These are phyloP conservation scores for Aspergillus caelatus DNA, from an alignment of 2,329 filamentous ascomycete genomes.

Conservation along the genomic window DNA sequence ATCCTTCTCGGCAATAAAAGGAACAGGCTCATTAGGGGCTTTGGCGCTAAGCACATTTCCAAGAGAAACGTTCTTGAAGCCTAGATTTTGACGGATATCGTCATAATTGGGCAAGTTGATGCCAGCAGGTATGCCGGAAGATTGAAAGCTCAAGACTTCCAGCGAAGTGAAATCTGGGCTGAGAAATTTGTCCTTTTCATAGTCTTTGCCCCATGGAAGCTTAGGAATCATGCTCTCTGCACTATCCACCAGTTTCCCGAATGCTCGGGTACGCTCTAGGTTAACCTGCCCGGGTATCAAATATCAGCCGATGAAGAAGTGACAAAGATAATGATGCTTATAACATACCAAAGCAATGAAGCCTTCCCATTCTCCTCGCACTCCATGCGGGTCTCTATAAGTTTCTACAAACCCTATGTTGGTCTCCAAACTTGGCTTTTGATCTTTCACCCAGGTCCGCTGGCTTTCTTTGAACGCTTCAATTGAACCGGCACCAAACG, in stretches of 20 bases:
- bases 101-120: slow-evolving; percentile 63
- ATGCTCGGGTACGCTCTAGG: slow-evolving; percentile 84
- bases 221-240: slow-evolving; percentile 84
- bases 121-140: slow-evolving; percentile 63
- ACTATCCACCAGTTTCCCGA: slow-evolving; percentile 78
- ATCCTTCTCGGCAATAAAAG: slow-evolving; percentile 81
- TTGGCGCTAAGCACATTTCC: slow-evolving; percentile 93
- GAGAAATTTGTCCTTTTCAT: slow-evolving; percentile 95
- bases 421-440: slow-evolving; percentile 76
- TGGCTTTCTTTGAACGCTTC: slow-evolving; percentile 80
- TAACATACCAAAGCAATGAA: slow-evolving; percentile 66
- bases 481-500: slow-evolving; percentile 74
- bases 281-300: slow-evolving; percentile 60
- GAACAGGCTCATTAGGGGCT: slow-evolving; percentile 87
- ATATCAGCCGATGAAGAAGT: slow-evolving; percentile 34
- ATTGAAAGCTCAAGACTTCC: slow-evolving; percentile 82
- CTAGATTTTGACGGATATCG: slow-evolving; percentile 62
- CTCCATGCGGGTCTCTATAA: slow-evolving; percentile 79
- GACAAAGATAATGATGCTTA: neutral
- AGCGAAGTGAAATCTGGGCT: slow-evolving; percentile 95
- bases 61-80: slow-evolving; percentile 75
- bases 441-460: slow-evolving; percentile 79
- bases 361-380: slow-evolving; percentile 83
- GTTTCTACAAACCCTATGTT: slow-evolving; percentile 87
- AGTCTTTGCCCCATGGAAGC: slow-evolving; percentile 82